Base-by-base conservation (phyloP, 2,329 filamentous ascomycete species). In the Lecanoromycetidae sp. region DNA sequence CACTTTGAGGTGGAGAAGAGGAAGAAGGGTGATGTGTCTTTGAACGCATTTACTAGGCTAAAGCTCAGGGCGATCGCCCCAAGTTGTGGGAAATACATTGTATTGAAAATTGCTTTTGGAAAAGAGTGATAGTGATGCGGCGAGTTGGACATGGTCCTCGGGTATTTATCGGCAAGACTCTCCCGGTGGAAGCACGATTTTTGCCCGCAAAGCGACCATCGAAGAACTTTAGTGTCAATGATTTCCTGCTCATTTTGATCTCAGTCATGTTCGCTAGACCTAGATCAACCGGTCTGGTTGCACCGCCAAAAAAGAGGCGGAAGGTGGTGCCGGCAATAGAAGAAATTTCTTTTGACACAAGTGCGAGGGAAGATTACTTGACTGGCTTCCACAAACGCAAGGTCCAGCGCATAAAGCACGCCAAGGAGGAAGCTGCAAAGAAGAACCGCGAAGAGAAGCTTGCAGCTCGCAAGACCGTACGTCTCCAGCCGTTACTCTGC, bases 301-400 rank as follows among this genome's bases (percentile, higher is more conserved):
- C 74, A 13, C 74, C 76, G 1, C 71, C 72, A 10, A 69, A 67
- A n/a, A 87, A 83, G 66, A 82, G 79, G 59, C 72, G 83, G 54
- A 57, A 66, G 63, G 65, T 52, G 60, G 62, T 72, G 12, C 69
- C 71, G 37, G 66, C 71, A 32, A 71, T 85, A 51, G 85, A 88
- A 60, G 86, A 94, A 62, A 82, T 98, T 63, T 78, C 71, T 44
- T 98, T 96, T 67, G 87, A 98, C 67, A 68, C 75, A 52, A 72
- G 74, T 52, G 84, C 84, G 37, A 81, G 91, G 54, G 71, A 83
- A 54, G 87, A 96, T 60, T 98, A 85, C 61, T 73, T 98, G 49
- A 95, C 87, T 0, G 91, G 91, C 2, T 98, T 98, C 67, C 88
- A 90, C 71, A 98, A 96, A 73, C 82, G 91, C 64, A 96, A 95